A percentile compares a stretch with the other conserved stretches of the same genome.
Conservation (phyloP, 1,284 basidiomycete genomes). For the Fomitopsis schrenkii region DNA sequence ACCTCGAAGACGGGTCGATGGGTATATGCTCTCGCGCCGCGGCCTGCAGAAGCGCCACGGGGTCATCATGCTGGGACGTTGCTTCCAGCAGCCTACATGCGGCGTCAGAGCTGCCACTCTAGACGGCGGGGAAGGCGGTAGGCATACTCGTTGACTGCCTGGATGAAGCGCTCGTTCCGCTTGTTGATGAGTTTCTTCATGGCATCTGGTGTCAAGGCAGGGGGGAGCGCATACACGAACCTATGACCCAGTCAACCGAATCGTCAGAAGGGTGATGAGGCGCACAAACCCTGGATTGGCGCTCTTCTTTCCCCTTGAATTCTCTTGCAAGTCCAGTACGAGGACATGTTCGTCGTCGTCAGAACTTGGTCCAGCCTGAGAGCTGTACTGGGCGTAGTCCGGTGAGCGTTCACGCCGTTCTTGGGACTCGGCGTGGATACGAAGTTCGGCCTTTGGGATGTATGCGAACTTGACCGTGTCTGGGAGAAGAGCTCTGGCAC, state of each 20-base stretch:
- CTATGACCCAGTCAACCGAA: constrained; percentile 21
- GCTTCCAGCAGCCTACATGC: constrained; percentile 56
- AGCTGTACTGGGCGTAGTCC: constrained; percentile 34
- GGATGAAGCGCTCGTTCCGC: constrained; percentile 62
- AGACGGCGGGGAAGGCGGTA: not conserved
- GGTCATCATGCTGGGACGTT: constrained; percentile 50
- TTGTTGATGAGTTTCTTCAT: constrained; percentile 72
- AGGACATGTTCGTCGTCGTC: constrained; percentile 62
- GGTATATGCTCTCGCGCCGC: constrained; percentile 72
- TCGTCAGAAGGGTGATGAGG: not conserved
- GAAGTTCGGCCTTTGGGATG: constrained; percentile 63
- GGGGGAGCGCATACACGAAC: constrained; percentile 38
- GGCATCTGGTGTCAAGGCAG: constrained; percentile 50
- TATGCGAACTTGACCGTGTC: constrained; percentile 83
- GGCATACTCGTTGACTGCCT: constrained; percentile 71
- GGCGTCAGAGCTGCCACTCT: not conserved
- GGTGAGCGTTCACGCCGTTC: constrained; percentile 27
- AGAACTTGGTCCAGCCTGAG: constrained; percentile 9
- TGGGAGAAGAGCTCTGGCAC: constrained; percentile 69
- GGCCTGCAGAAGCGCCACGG: constrained; percentile 56
- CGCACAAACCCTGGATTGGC: constrained; percentile 21
- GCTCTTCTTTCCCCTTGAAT: constrained; percentile 39
- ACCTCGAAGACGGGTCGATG: constrained; percentile 44
- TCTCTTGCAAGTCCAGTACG: constrained; percentile 71
- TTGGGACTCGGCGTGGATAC: constrained; percentile 45